Conservation (phyloP, 352 stramenopile genomes). For the Pythium inflatum region DNA sequence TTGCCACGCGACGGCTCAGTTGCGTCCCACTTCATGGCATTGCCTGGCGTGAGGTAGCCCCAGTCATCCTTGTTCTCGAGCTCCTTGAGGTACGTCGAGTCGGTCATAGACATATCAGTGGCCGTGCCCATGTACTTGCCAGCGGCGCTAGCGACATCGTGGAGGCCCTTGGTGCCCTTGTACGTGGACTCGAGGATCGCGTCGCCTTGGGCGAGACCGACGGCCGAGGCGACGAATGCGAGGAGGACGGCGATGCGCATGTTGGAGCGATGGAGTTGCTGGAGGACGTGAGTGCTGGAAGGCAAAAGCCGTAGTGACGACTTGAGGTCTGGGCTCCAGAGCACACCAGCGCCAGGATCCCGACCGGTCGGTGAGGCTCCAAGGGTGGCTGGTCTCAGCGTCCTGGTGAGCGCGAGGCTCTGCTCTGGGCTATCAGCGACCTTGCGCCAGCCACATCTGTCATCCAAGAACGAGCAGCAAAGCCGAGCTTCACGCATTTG, state of each 20-base stretch:
- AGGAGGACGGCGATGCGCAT: background rate
- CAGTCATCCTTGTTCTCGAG: background rate
- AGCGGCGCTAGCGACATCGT: background rate
- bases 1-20: background rate
- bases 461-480: no score
- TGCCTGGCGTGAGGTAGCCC: background rate
- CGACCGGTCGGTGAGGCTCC: no score
- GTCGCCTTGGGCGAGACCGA: background rate
- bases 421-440: no score
- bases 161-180: background rate
- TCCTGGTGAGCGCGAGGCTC: no score
- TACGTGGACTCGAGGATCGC: background rate
- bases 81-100: background rate
- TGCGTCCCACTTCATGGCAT: slow-evolving; percentile 8
- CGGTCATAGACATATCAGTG: background rate
- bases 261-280: background rate
- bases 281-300: background rate
- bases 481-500: no score
- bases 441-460: no score
- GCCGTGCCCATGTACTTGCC: slow-evolving; percentile 8
- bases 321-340: no score
- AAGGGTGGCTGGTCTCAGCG: no score
- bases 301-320: background rate
- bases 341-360: no score
- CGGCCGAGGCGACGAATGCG: background rate